Percentiles rank a stretch among this genome's conserved stretches.
Evolutionary conservation across 306 rosid species (phyloP).

Genomic region (Prunus dulcis): DNA sequence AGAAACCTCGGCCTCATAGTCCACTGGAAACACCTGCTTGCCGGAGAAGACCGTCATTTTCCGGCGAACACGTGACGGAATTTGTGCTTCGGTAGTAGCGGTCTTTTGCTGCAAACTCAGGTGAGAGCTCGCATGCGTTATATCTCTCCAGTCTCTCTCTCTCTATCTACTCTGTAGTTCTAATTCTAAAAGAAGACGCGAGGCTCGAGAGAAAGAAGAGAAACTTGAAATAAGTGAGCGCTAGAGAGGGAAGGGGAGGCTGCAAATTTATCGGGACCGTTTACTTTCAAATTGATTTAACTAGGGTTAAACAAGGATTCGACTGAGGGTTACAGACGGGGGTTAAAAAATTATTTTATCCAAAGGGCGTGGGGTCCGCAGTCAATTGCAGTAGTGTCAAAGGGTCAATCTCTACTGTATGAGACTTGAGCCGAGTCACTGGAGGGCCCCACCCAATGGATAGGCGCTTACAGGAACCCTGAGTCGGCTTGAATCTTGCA

Average conservation of each 20-base stretch:
- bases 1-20: slow-evolving; percentile 72
- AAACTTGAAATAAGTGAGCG: slow-evolving; percentile 73
- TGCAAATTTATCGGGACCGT: slow-evolving; percentile 39
- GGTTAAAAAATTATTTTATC: background rate
- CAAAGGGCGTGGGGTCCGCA: background rate
- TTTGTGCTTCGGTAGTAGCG: background rate
- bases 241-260: slow-evolving; percentile 19
- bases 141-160: background rate
- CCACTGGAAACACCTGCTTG: slow-evolving; percentile 79
- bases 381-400: background rate
- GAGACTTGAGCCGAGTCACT: background rate
- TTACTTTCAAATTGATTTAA: background rate
- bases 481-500: too few relatives aligned
- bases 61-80: slow-evolving; percentile 17
- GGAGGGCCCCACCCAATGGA: too few relatives aligned
- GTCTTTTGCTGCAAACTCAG: slow-evolving; percentile 13
- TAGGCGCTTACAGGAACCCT: too few relatives aligned
- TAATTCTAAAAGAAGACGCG: slow-evolving; percentile 21
- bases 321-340: background rate
- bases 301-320: background rate
- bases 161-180: background rate
- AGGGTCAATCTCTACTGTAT: background rate
- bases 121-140: slow-evolving; percentile 24
- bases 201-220: slow-evolving; percentile 30
- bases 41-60: slow-evolving; percentile 77